Conservation (phyloP, 192 early-diverging fungal genomes). For the Backusella parvicylindrica region DNA sequence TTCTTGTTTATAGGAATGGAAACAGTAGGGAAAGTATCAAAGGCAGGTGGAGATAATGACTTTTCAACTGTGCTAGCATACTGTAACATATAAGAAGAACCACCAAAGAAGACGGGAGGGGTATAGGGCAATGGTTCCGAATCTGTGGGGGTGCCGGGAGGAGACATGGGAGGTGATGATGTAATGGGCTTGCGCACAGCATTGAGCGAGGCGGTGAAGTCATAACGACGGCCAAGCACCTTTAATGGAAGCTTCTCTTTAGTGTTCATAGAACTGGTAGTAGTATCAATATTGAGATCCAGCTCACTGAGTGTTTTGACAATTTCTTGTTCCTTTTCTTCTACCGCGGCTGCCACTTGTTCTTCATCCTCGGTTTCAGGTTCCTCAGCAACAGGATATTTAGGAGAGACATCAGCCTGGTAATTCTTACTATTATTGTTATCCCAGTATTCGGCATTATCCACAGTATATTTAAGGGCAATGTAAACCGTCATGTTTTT, state of each 20-base stretch:
- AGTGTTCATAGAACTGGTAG: background rate
- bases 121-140: background rate
- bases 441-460: constrained; percentile 83
- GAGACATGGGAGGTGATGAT: constrained; percentile 2
- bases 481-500: constrained; percentile 49
- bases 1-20: background rate
- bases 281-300: background rate
- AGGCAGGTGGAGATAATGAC: background rate
- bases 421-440: constrained; percentile 91
- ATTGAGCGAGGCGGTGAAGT: constrained; percentile 37
- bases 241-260: background rate
- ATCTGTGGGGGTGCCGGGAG: background rate
- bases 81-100: background rate
- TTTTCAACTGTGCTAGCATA: background rate
- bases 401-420: constrained; percentile 36
- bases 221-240: constrained; percentile 29
- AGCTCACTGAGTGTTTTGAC: background rate
- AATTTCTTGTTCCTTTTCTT: background rate
- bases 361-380: background rate
- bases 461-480: constrained; percentile 67
- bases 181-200: constrained; percentile 23
- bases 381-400: background rate
- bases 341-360: background rate
- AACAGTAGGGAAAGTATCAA: background rate
- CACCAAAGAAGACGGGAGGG: constrained; percentile 7